Base-by-base conservation (phyloP, 2,329 filamentous ascomycete genomes). In the Atkinsonella texensis region DNA sequence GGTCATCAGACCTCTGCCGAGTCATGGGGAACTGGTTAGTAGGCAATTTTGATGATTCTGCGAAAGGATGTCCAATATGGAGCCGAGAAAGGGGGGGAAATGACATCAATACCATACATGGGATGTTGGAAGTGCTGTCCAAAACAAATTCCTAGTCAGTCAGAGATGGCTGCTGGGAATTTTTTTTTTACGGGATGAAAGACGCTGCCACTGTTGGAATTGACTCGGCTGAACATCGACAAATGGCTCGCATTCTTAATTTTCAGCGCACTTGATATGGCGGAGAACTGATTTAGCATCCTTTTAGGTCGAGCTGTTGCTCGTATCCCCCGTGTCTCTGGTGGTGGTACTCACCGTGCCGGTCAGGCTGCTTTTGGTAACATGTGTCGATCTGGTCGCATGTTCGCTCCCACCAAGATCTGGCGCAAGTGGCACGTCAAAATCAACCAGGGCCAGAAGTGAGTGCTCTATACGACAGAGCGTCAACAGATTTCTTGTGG, bases 401-500 rank as follows among this genome's bases (percentile, higher is more conserved):
- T 98, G 93, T 98, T 98, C 79, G 93, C 93, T 65, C 93, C 93
- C 63, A 98, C 93, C 77, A 98, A 98, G 86, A 87, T 95, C 79
- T 98, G 93, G 94, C 84, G 93, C 74, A 96, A 95, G 82, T 98
- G 93, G 94, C 93, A 98, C 83, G 83, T 96, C 81, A 97, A 97
- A 89, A 83, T 98, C 84, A 95, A 95, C 83, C 83, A 94, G 75
- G 87, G 87, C 75, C 93, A 98, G 84, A 95, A 93, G 88, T 89
- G 72, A 74, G 82, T 32, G 9, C 35, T 35, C 18, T 18, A 43
- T 20, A 38, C 35, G 11, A 38, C 35, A 28, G 1, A 1, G 28
- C 28, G 8, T 48, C 46, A 58, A 65, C 4, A 12, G 15, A 31
- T 7, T 45, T 12, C 12, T 31, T 4, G 28, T 7, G 28, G 28